Percentiles rank a stretch among this genome's conserved stretches.
Evolutionary conservation across 2,329 filamentous ascomycete genomes (phyloP).

Genomic region (Diaporthe citrichinensis): DNA sequence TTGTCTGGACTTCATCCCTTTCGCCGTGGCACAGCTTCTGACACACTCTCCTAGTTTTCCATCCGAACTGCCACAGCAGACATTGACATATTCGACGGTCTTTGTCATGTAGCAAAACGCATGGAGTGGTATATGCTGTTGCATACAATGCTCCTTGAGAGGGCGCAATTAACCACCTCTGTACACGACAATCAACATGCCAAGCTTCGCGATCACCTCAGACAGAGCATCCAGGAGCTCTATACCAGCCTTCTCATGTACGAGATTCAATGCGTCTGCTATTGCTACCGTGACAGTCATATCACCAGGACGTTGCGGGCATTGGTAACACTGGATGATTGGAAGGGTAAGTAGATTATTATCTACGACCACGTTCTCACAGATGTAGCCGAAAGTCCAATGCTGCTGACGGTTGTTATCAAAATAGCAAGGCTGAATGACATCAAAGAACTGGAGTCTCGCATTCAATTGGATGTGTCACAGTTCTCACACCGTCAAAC

Average conservation of each 20-base stretch:
- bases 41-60: background rate
- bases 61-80: background rate
- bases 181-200: background rate
- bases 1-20: background rate
- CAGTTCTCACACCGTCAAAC: background rate
- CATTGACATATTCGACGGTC: background rate
- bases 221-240: background rate
- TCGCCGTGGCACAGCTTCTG: background rate
- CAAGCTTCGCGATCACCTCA: background rate
- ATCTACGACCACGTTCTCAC: too few species aligned
- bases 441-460: background rate
- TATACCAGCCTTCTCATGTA: background rate
- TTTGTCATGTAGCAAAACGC: background rate
- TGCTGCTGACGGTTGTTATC: background rate
- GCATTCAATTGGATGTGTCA: background rate
- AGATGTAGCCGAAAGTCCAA: background rate
- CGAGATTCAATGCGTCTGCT: background rate
- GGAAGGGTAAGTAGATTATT: background rate
- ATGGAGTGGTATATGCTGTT: slow-evolving; percentile 2
- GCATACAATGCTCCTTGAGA: background rate
- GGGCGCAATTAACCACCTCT: background rate
- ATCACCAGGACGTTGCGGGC: background rate
- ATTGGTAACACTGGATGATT: background rate
- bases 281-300: background rate
- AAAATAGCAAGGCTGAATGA: background rate